These are phyloP conservation scores for Collybiopsis confluens DNA, from an alignment of 768 basidiomycete species.

Conservation along the genomic window DNA sequence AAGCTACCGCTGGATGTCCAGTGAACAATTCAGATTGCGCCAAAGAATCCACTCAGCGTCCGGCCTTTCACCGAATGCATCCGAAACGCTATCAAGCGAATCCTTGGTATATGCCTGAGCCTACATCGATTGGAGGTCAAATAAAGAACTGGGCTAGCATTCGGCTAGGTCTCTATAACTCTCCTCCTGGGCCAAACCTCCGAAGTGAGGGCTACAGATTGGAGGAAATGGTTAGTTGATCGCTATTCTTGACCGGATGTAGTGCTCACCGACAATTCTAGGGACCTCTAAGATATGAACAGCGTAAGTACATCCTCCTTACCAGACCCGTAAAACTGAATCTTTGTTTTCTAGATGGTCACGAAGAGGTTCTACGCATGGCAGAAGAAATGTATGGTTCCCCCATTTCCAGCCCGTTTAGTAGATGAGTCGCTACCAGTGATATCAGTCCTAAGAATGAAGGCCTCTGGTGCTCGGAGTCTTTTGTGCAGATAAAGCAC, in stretches of 20 bases:
- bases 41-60: too few species aligned
- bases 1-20: neutral
- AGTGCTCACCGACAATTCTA: constrained; percentile 9
- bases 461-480: too few species aligned
- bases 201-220: constrained; percentile 36
- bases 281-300: constrained; percentile 36
- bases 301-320: constrained; percentile 21
- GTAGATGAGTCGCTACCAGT: too few species aligned
- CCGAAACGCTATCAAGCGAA: constrained; percentile 23
- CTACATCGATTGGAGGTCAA: constrained; percentile 20
- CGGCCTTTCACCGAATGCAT: neutral
- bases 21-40: too few species aligned
- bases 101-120: constrained; percentile 46
- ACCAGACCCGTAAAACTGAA: neutral
- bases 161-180: constrained; percentile 27
- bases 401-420: constrained; percentile 32
- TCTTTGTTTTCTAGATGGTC: constrained; percentile 26
- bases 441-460: too few species aligned
- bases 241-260: neutral
- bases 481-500: too few species aligned
- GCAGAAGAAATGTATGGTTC: constrained; percentile 39
- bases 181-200: constrained; percentile 36
- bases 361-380: constrained; percentile 35
- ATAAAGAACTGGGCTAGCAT: constrained; percentile 28
- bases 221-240: constrained; percentile 34